These are phyloP conservation scores for Phytophthora podocarpi DNA, from an alignment of 352 stramenopile species.

Conservation along the genomic window DNA sequence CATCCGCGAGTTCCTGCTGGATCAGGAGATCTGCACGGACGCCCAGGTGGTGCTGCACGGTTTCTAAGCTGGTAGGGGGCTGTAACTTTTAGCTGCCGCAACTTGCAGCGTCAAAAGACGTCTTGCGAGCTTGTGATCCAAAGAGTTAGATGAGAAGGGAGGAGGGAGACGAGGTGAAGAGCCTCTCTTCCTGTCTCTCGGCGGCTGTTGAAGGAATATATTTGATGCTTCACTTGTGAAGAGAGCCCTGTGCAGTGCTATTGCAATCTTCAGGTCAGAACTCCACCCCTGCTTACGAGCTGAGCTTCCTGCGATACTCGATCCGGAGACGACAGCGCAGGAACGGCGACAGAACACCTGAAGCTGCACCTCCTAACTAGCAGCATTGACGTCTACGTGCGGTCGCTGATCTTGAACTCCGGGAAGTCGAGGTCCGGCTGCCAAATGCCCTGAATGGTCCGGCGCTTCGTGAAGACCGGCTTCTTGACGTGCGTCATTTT, in stretches of 20 bases:
- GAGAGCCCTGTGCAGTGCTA: constrained; percentile 8
- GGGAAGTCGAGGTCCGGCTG: constrained; percentile 87
- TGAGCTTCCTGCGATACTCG: neutral
- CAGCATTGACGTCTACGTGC: constrained; percentile 36
- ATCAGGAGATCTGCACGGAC: constrained; percentile 98
- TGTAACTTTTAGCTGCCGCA: constrained; percentile 15
- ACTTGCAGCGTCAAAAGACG: constrained; percentile 11
- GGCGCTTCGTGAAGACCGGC: constrained; percentile 80
- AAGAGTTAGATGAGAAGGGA: constrained; percentile 29
- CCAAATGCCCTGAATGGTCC: constrained; percentile 87
- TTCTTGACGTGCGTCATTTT: constrained; percentile 91
- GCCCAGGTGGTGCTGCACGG: constrained; percentile 97
- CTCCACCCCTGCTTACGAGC: neutral
- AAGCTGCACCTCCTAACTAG: constrained; percentile 1
- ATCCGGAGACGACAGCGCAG: neutral
- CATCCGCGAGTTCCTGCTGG: constrained; percentile 98
- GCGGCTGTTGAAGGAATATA: constrained; percentile 45
- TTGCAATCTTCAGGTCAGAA: constrained; percentile 11
- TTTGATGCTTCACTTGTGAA: constrained; percentile 45
- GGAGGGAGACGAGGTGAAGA: neutral
- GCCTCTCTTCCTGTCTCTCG: constrained; percentile 11
- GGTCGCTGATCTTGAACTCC: constrained; percentile 83
- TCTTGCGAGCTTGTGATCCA: constrained; percentile 3
- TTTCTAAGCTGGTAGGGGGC: constrained; percentile 88
- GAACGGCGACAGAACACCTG: neutral